Conservation (phyloP, 169 alveolate species). For the Pseudocohnilembus persalinus region DNA sequence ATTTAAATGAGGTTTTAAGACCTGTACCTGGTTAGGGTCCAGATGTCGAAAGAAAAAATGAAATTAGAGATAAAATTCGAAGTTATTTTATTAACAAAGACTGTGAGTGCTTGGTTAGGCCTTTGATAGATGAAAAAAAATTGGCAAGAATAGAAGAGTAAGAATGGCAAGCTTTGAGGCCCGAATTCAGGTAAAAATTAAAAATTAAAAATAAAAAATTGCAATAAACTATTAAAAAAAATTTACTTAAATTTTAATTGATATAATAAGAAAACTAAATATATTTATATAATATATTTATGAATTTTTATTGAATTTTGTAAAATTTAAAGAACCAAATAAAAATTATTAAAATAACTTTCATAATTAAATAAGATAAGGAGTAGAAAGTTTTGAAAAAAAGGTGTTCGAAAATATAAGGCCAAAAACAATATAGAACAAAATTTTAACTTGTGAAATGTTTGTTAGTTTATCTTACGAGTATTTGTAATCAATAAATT, state of each 20-base stretch:
- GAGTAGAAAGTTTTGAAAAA: conserved; percentile 39
- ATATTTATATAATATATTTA: too few relatives aligned
- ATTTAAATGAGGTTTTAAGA: conserved; percentile 74
- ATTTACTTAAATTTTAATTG: conserved; percentile 31
- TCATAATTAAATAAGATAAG: conserved; percentile 2
- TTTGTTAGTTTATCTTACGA: conserved; percentile 64
- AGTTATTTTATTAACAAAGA: conserved; percentile 83
- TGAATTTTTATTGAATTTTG: background rate
- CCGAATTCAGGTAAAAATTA: conserved; percentile 69
- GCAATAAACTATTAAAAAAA: conserved; percentile 49
- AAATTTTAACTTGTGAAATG: conserved; percentile 77
- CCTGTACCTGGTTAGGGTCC: conserved; percentile 67
- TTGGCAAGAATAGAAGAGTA: conserved; percentile 69
- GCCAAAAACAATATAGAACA: conserved; percentile 67
- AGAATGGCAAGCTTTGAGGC: conserved; percentile 69
- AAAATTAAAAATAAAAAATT: conserved; percentile 51
- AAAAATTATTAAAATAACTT: background rate
- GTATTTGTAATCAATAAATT: conserved; percentile 79
- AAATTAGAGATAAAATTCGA: conserved; percentile 75
- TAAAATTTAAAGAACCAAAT: background rate
- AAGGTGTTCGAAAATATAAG: conserved; percentile 48
- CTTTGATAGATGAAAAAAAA: conserved; percentile 80
- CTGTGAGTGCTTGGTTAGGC: conserved; percentile 83
- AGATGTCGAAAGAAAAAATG: conserved; percentile 74
- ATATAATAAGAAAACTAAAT: too few relatives aligned